A percentile compares a stretch with the other conserved stretches of the same genome.
Conservation (phyloP, 257 asterid genomes). For the Paraleonurus japonicus region DNA sequence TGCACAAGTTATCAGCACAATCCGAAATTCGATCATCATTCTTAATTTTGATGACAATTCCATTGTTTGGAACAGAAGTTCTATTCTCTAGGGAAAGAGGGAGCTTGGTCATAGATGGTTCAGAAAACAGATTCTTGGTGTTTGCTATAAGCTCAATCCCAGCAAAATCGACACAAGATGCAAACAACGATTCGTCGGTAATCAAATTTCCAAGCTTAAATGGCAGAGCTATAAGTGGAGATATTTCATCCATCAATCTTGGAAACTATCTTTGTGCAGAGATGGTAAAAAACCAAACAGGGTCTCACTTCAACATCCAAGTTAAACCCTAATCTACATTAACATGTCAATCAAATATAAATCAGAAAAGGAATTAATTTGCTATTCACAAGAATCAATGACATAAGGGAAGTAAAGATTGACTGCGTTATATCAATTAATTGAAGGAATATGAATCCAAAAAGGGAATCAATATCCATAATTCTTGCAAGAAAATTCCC, state of each 20-base stretch:
- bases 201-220: slow-evolving; percentile 48
- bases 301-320: slow-evolving; percentile 1
- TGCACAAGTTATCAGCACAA: slow-evolving; percentile 24
- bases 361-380: background rate
- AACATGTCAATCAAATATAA: background rate
- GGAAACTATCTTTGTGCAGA: slow-evolving; percentile 8
- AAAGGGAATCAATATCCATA: slow-evolving; percentile 40
- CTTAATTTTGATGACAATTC: slow-evolving; percentile 25
- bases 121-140: slow-evolving; percentile 29
- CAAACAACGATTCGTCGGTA: slow-evolving; percentile 43
- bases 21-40: slow-evolving; percentile 25
- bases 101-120: slow-evolving; percentile 44
- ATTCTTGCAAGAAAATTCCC: slow-evolving; percentile 28
- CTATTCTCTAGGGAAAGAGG: slow-evolving; percentile 39
- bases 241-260: slow-evolving; percentile 44
- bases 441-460: slow-evolving; percentile 40
- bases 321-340: slow-evolving; percentile 22
- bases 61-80: slow-evolving; percentile 37
- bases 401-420: slow-evolving; percentile 13
- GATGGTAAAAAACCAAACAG: slow-evolving; percentile 3
- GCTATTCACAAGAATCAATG: slow-evolving; percentile 16
- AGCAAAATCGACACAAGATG: slow-evolving; percentile 42
- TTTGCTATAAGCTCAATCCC: slow-evolving; percentile 48
- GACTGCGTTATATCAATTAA: background rate
- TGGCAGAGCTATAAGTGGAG: slow-evolving; percentile 40